phyloP scores from a whole-genome alignment of 2,329 filamentous ascomycete species.

The Arthroderma sp. region DNA sequence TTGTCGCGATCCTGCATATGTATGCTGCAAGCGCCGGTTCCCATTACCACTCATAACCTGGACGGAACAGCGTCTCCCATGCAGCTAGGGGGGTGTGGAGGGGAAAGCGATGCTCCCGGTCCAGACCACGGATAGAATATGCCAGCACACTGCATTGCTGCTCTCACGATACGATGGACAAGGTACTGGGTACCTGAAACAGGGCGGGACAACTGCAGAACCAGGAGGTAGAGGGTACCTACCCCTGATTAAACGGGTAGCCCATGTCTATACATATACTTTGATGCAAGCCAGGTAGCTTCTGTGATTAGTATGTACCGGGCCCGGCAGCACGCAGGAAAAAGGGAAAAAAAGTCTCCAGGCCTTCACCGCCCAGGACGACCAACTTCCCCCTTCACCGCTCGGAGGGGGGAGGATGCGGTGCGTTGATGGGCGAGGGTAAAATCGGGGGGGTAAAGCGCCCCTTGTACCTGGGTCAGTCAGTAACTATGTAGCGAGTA shows the following conservation, averaged over 20 bases:
- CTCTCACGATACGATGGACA: neutral
- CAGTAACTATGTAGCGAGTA: too few species aligned
- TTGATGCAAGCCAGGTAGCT: neutral
- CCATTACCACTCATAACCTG: too few species aligned
- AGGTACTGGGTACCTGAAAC: neutral
- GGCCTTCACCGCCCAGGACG: neutral
- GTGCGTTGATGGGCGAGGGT: neutral
- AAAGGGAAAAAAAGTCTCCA: neutral
- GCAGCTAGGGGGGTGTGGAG: neutral
- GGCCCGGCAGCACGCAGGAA: neutral
- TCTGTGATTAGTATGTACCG: neutral
- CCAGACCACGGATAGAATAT: neutral
- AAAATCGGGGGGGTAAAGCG: neutral
- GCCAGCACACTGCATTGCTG: neutral
- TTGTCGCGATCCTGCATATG: neutral
- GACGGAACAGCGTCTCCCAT: too few species aligned
- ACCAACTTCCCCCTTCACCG: neutral
- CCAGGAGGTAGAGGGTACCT: neutral
- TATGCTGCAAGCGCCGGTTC: neutral
- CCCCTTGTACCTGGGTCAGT: too few species aligned
- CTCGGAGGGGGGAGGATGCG: neutral
- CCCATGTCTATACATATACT: neutral
- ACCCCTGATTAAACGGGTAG: neutral
- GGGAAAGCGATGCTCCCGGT: neutral
- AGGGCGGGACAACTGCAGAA: neutral